Percentiles rank a stretch among this genome's conserved stretches.
phyloP scores from a whole-genome alignment of 1,284 basidiomycete species.

The Trichosporon inkin region DNA sequence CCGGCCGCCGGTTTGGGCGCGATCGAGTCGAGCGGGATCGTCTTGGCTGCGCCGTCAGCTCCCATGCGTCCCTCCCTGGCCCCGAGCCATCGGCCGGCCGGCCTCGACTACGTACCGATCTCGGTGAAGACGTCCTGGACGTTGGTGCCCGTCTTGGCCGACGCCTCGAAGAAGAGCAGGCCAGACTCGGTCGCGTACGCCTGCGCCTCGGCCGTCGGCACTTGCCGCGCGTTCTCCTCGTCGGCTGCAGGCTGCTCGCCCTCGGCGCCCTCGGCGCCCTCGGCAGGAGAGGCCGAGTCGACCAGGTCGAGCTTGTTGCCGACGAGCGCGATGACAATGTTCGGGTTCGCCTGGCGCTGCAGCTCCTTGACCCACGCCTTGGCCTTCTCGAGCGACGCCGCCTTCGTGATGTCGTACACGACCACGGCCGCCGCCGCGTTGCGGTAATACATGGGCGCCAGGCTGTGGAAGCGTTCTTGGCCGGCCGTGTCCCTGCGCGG shows the following conservation, averaged over 20 bases:
- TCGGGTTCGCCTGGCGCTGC: slow-evolving; percentile 96
- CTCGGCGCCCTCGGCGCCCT: slow-evolving; percentile 67
- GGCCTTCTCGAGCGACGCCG: slow-evolving; percentile 89
- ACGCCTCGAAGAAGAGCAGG: slow-evolving; percentile 94
- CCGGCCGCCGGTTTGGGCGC: slow-evolving; percentile 64
- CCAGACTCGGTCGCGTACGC: slow-evolving; percentile 92
- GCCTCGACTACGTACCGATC: slow-evolving; percentile 64
- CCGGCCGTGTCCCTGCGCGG: slow-evolving; percentile 49
- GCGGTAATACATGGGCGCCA: slow-evolving; percentile 93
- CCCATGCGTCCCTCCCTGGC: no score
- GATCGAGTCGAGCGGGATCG: slow-evolving; percentile 92
- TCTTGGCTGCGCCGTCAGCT: slow-evolving; percentile 64
- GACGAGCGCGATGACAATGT: slow-evolving; percentile 95
- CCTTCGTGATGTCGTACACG: slow-evolving; percentile 89
- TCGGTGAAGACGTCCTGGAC: slow-evolving; percentile 97
- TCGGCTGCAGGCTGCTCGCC: slow-evolving; percentile 37
- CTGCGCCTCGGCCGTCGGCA: slow-evolving; percentile 88
- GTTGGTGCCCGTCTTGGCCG: slow-evolving; percentile 95
- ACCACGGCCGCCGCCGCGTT: slow-evolving; percentile 94
- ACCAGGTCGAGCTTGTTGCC: slow-evolving; percentile 95
- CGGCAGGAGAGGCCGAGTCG: slow-evolving; percentile 55
- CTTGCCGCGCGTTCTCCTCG: slow-evolving; percentile 61
- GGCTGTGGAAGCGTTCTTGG: slow-evolving; percentile 50
- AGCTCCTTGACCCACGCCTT: slow-evolving; percentile 99
- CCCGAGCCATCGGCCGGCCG: no score